These are phyloP conservation scores for Dactylellina sp. DNA, from an alignment of 2,329 filamentous ascomycete genomes.

Conservation along the genomic window DNA sequence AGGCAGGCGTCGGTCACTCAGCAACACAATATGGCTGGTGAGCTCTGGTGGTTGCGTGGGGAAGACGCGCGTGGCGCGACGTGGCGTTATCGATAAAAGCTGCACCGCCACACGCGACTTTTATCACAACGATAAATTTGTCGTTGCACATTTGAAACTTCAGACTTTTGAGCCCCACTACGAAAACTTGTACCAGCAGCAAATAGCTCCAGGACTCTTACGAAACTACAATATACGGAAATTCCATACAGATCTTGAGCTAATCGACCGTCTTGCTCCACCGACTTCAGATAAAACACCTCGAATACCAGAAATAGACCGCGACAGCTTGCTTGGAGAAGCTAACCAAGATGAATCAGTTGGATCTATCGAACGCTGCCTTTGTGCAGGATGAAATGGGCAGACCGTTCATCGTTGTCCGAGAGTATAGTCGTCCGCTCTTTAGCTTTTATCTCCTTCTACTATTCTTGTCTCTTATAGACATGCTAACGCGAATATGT, in stretches of 20 bases:
- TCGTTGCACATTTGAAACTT: slow-evolving; percentile 44
- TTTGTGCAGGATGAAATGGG: slow-evolving; percentile 98
- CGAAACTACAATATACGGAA: slow-evolving; percentile 5
- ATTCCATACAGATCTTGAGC: slow-evolving; percentile 12
- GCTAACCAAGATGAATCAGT: slow-evolving; percentile 44
- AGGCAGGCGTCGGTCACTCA: slow-evolving; percentile 27
- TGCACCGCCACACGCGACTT: slow-evolving; percentile 44
- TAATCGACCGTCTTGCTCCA: neutral
- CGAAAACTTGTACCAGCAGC: slow-evolving; percentile 8
- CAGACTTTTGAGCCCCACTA: slow-evolving; percentile 42
- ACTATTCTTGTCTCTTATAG: slow-evolving; percentile 11
- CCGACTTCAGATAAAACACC: neutral
- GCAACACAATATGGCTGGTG: slow-evolving; percentile 18
- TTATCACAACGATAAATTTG: slow-evolving; percentile 42
- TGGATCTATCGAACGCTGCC: slow-evolving; percentile 66
- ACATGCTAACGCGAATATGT: slow-evolving; percentile 56
- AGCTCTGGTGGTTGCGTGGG: neutral
- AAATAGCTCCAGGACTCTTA: slow-evolving; percentile 20
- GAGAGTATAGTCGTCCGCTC: slow-evolving; percentile 77
- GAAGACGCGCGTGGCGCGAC: neutral
- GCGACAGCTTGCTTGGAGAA: slow-evolving; percentile 33
- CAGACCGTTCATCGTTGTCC: slow-evolving; percentile 95
- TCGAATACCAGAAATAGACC: slow-evolving; percentile 21
- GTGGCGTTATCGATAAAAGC: slow-evolving; percentile 51
- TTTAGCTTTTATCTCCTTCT: slow-evolving; percentile 5